These are phyloP conservation scores for Lipomyces oligophaga DNA, from an alignment of 805 yeast genomes.

Conservation along the genomic window DNA sequence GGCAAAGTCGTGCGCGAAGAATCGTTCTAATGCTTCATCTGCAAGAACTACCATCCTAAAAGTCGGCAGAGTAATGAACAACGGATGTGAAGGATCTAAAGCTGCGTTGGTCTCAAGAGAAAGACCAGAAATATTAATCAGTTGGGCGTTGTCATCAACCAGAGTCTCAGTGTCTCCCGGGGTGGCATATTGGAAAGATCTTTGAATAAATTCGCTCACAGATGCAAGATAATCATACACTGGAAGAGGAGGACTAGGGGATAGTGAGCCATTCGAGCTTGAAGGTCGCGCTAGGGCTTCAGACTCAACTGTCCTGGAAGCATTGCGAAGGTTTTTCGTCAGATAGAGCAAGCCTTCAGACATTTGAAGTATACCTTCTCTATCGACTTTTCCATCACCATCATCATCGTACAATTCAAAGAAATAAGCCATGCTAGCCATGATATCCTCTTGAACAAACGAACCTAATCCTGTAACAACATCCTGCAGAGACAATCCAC, in stretches of 20 bases:
- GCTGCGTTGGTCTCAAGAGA: conserved; percentile 69
- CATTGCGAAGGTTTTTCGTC: conserved; percentile 57
- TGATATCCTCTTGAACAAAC: conserved; percentile 65
- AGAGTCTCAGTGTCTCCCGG: conserved; percentile 23
- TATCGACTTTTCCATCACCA: conserved; percentile 56
- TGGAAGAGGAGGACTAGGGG: conserved; percentile 4
- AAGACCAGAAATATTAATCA: conserved; percentile 21
- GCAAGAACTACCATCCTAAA: conserved; percentile 93
- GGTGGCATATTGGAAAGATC: conserved; percentile 84
- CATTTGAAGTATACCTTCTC: conserved; percentile 75
- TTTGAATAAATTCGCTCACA: conserved; percentile 77
- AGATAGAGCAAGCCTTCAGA: conserved; percentile 83
- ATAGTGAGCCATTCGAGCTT: conserved; percentile 6
- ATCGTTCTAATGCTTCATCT: conserved; percentile 85
- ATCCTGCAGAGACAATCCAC: conserved; percentile 59
- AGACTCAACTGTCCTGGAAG: not conserved
- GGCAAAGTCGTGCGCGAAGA: conserved; percentile 53
- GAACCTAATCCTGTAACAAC: conserved; percentile 70
- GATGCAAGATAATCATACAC: conserved; percentile 65
- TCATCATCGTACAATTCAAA: conserved; percentile 69
- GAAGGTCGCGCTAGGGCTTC: not conserved
- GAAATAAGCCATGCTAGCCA: conserved; percentile 74
- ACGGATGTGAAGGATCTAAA: conserved; percentile 73
- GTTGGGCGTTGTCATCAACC: conserved; percentile 14
- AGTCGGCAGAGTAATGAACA: conserved; percentile 72